Evolutionary conservation across 2,329 filamentous ascomycete genomes (phyloP).

Genomic region (Pestalotiopsis sp.): DNA sequence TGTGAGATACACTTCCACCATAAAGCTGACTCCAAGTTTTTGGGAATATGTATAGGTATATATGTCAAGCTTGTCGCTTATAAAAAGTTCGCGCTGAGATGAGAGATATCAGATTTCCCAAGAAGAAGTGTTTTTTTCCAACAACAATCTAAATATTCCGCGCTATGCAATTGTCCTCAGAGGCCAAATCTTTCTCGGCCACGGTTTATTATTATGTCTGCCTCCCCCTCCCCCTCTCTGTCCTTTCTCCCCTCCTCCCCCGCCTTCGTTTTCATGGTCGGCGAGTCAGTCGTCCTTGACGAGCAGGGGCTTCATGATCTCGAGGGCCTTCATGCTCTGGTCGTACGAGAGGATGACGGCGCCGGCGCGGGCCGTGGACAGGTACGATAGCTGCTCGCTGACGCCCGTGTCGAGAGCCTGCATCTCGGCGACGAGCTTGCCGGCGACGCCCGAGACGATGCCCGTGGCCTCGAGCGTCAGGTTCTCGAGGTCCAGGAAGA

Average conservation of each 20-base stretch:
- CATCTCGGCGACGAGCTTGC: constrained; percentile 76
- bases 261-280: neutral
- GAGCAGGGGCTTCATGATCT: constrained; percentile 63
- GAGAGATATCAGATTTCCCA: neutral
- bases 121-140: no score
- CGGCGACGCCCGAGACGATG: constrained; percentile 93
- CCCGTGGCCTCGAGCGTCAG: constrained; percentile 88
- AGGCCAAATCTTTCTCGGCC: neutral
- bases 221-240: no score
- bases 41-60: neutral
- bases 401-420: constrained; percentile 42
- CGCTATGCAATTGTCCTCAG: neutral
- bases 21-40: neutral
- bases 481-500: constrained; percentile 82
- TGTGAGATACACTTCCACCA: neutral
- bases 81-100: neutral
- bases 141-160: neutral
- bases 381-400: constrained; percentile 81
- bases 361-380: constrained; percentile 86
- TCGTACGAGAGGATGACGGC: constrained; percentile 83
- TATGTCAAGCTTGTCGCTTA: neutral
- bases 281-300: constrained; percentile 31
- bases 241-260: no score
- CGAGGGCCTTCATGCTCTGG: constrained; percentile 74
- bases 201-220: neutral